A percentile compares a stretch with the other conserved stretches of the same genome.
phyloP scores from a whole-genome alignment of 352 stramenopile genomes.

The Phytophthora tentaculata region DNA sequence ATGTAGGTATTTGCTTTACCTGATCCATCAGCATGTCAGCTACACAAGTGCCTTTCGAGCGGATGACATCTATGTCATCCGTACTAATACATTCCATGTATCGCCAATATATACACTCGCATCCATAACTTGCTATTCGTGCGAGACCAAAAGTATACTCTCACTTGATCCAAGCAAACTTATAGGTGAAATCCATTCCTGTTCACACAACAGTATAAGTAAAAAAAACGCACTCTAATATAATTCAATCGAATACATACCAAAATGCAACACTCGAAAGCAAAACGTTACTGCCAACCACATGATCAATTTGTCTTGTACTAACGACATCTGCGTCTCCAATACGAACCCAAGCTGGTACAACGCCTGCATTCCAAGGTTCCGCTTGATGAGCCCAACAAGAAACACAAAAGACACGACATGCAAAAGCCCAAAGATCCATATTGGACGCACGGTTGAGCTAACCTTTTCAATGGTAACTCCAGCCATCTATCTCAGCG shows the following conservation, averaged over 20 bases:
- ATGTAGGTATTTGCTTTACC: background rate
- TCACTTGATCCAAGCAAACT: background rate
- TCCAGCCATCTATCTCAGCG: conserved; percentile 16
- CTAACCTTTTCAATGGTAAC: conserved; percentile 6
- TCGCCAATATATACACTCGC: background rate
- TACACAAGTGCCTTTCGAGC: too few species aligned
- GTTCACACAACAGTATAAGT: background rate
- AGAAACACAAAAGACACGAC: conserved; percentile 25
- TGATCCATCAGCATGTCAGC: background rate
- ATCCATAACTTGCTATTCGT: background rate
- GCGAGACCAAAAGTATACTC: background rate
- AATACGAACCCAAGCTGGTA: conserved; percentile 39
- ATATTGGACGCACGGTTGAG: conserved; percentile 10
- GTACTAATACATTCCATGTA: too few species aligned
- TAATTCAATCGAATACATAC: conserved; percentile 6
- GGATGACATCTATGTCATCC: too few species aligned
- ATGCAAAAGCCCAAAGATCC: conserved; percentile 28
- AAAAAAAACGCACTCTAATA: background rate
- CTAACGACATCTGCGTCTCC: conserved; percentile 22
- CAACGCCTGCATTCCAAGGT: conserved; percentile 4
- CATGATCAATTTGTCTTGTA: conserved; percentile 32
- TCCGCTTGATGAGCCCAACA: background rate
- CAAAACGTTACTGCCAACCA: conserved; percentile 31
- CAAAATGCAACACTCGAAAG: conserved; percentile 23
- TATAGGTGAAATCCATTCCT: conserved; percentile 18